Evolutionary conservation across 2,329 filamentous ascomycete species (phyloP), one percentile per base, ranked within the genome.

Genomic region (Lithohypha guttulata): DNA sequence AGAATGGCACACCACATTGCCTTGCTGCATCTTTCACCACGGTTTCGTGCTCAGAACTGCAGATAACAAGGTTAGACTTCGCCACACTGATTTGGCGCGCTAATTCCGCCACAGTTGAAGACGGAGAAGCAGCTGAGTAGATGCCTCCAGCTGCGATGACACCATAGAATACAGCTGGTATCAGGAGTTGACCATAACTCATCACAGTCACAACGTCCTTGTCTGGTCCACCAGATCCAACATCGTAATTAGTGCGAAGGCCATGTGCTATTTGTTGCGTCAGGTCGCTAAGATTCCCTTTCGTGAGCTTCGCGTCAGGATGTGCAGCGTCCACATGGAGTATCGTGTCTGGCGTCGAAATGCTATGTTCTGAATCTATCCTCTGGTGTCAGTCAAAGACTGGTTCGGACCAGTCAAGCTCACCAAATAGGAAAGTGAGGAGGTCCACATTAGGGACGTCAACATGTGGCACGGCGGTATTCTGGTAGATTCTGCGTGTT

Each of bases 121-220:
- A 61, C 0, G 70, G 61, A 32, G 64, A 70, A 0, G 71, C 71
- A 4, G 71, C 68, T 5, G 70, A 72, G 48, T 73, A 78, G 18
- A 79, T 65, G 13, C 73, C 75, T 1, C 69, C 73, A 2, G 73
- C 72, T 3, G 70, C 74, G 31, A 79, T 61, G 37, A 75, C 66
- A 10, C 67, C 70, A 46, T 65, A 77, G 50, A 74, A 72, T 1
- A 74, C 47, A 9, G 66, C 60, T 0, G 72, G 66, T 0, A 77
- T 59, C 4, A 75, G 59, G 31, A 67, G 66, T 47, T 77, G 70
- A 2, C 75, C 75, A 0, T 68, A 67, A 1, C 70, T 73, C 19
- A 77, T 66, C 13, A 68, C 63, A 3, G 75, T 68, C 10, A 77
- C 69, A 3, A 77, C 66, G 46, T 76, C 70, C 36, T 63, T 63